phyloP scores from a whole-genome alignment of 2,329 filamentous ascomycete species.

The Pseudogymnoascus sp. region DNA sequence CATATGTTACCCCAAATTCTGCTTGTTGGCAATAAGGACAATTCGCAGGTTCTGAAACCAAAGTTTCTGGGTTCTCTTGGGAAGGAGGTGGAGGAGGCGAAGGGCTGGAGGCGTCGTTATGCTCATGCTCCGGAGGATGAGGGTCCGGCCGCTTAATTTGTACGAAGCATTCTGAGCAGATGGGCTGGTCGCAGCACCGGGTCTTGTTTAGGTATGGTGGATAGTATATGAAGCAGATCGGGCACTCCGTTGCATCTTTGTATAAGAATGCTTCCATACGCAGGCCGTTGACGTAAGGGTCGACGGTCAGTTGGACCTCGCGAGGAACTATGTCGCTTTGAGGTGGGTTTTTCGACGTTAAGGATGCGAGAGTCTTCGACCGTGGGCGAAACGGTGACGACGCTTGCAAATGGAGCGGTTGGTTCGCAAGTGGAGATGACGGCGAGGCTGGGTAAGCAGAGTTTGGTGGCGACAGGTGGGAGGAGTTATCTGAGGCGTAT shows the following conservation, averaged over 20 bases:
- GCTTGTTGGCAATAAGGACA: constrained; percentile 94
- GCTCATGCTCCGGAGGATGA: constrained; percentile 69
- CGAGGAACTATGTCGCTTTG: constrained; percentile 64
- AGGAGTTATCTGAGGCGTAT: constrained; percentile 62
- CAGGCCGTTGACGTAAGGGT: constrained; percentile 90
- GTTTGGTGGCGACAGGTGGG: constrained; percentile 49
- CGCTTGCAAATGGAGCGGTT: constrained; percentile 38
- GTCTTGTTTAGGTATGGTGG: constrained; percentile 91
- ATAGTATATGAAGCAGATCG: constrained; percentile 94
- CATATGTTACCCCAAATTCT: constrained; percentile 94
- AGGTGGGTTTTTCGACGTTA: constrained; percentile 66
- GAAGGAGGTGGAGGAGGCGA: constrained; percentile 35
- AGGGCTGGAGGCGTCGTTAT: constrained; percentile 22
- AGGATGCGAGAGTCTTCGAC: constrained; percentile 80
- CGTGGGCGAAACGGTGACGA: constrained; percentile 65
- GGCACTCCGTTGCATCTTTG: constrained; percentile 83
- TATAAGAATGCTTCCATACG: constrained; percentile 88
- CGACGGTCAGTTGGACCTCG: constrained; percentile 70
- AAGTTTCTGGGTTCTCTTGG: constrained; percentile 43
- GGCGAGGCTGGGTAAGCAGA: constrained; percentile 53
- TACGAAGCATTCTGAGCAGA: constrained; percentile 98
- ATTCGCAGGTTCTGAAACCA: constrained; percentile 83
- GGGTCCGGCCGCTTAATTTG: constrained; percentile 95
- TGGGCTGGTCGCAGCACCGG: constrained; percentile 88
- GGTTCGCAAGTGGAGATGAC: constrained; percentile 36